A percentile compares a stretch with the other conserved stretches of the same genome.
phyloP scores from a whole-genome alignment of 176 grass and related monocot species.

The Lolium rigidum region DNA sequence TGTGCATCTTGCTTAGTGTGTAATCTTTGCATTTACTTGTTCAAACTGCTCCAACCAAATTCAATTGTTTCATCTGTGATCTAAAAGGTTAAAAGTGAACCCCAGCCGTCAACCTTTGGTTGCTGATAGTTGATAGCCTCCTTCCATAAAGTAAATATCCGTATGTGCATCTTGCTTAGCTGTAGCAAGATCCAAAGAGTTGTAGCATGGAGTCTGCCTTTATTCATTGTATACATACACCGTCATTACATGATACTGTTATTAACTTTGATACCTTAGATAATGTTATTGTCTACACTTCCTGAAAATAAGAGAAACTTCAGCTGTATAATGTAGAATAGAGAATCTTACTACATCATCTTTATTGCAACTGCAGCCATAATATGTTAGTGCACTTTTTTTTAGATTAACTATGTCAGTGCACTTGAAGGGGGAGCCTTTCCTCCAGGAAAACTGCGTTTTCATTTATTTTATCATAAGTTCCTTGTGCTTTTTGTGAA shows the following conservation, averaged over 20 bases:
- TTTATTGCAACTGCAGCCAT: background rate
- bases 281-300: no score
- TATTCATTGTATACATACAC: background rate
- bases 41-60: slow-evolving; percentile 15
- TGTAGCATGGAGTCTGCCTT: background rate
- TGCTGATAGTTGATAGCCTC: background rate
- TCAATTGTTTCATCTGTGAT: background rate
- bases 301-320: background rate
- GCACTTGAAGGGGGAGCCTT: background rate
- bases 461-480: slow-evolving; percentile 10
- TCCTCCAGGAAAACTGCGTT: background rate
- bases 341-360: background rate
- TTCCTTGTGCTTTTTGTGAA: background rate
- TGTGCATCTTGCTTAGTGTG: background rate
- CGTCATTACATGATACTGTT: background rate
- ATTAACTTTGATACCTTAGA: background rate
- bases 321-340: background rate
- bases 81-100: background rate
- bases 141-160: background rate
- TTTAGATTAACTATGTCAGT: background rate
- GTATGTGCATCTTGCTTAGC: background rate
- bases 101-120: background rate
- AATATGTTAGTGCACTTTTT: background rate
- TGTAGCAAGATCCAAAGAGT: background rate
- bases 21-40: slow-evolving; percentile 6